Base-by-base conservation (phyloP, 257 asterid species). In the Linderniella brevidens region DNA sequence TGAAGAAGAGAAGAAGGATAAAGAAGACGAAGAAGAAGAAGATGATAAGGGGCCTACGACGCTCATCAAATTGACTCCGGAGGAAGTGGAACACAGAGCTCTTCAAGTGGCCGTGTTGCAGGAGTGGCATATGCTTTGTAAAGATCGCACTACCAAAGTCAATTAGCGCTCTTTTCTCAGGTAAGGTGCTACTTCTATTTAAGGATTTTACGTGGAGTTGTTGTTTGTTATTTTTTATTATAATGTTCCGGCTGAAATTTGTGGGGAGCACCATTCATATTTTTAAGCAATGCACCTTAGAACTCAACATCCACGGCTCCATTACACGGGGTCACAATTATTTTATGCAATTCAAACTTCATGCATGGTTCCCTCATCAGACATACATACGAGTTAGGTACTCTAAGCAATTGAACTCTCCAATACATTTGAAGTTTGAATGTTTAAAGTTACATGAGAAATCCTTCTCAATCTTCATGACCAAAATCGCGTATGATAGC, bases 1-100 rank as follows among this genome's bases (percentile, higher is more conserved):
- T 0, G 75, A 67, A 0, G 62, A 62, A 0, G 71, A 62, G 13
- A 50, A 63, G 19, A 54, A 64, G n/a, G n/a, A n/a, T n/a, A 19
- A 29, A 36, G 5, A 20, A n/a, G 1, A n/a, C n/a, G 62, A 50
- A 39, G 13, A n/a, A 14, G 39, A 44, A 37, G 68, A 58, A 35
- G 48, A 63, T 0, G 54, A 38, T 25, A 54, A 82, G 68, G 82
- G 82, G 4, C 92, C 92, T 1, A 52, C 92, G 3, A 86, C 94
- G 0, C 53, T 86, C 69, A 76, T 75, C 14, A 71, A 86, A 62
- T 67, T 82, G 13, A 74, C 94, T 1, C 66, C 93, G 0, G 96
- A 82, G 68, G 96, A 86, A 50, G 90, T 77, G 0, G 96, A 86
- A 68, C 96, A 82, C 48, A 86, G 96, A 3, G 96, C 96, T 47